These are phyloP conservation scores for Coemansia reversa DNA, from an alignment of 192 early-diverging fungal species.

Conservation along the genomic window DNA sequence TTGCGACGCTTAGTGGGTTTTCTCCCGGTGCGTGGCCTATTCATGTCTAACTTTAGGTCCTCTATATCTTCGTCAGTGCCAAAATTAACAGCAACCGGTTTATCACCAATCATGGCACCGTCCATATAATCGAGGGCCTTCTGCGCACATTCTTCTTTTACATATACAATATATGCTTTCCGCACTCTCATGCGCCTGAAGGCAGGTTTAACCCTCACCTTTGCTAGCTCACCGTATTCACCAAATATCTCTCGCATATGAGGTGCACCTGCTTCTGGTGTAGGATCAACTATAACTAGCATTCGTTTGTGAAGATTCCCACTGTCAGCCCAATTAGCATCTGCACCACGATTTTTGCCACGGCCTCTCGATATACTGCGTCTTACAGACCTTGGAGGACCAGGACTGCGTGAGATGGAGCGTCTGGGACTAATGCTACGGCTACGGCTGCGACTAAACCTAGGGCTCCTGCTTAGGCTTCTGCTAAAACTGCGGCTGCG, in stretches of 20 bases:
- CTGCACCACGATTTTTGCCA: conserved; percentile 8
- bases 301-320: not conserved
- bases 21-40: not conserved
- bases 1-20: not conserved
- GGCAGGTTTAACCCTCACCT: not conserved
- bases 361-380: conserved; percentile 9
- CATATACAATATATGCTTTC: not conserved
- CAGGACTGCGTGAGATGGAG: conserved; percentile 28
- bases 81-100: conserved; percentile 5
- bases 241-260: conserved; percentile 37
- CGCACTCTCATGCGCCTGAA: not conserved
- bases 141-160: conserved; percentile 5
- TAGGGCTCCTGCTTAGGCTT: conserved; percentile 9
- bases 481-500: conserved; percentile 16
- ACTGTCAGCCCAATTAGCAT: not conserved
- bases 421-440: conserved; percentile 12
- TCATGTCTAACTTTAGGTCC: not conserved
- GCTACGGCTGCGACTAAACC: conserved; percentile 8
- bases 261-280: not conserved
- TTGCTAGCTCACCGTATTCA: conserved; percentile 15
- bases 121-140: conserved; percentile 38
- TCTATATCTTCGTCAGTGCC: conserved; percentile 7
- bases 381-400: conserved; percentile 3
- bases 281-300: conserved; percentile 6
- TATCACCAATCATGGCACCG: conserved; percentile 25